Evolutionary conservation across 2,329 filamentous ascomycete genomes (phyloP).

Genomic region (Fusarium denticulatum): DNA sequence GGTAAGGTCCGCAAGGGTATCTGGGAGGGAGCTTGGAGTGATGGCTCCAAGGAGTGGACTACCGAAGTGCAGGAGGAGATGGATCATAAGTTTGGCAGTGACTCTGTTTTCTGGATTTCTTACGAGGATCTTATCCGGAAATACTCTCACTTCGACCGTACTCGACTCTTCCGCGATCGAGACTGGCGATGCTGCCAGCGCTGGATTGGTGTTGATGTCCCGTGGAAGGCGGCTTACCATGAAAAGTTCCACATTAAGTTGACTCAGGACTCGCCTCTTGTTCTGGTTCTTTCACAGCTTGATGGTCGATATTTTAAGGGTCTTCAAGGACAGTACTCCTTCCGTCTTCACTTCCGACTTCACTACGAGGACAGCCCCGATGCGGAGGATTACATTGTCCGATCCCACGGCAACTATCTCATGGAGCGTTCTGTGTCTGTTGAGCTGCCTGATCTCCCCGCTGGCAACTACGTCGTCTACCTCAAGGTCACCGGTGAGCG

Average conservation of each 20-base stretch:
- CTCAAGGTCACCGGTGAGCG: conserved; percentile 65
- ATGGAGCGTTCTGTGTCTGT: conserved; percentile 69
- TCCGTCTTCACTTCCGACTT: conserved; percentile 61
- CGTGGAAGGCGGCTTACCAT: conserved; percentile 70
- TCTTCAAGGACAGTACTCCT: conserved; percentile 67
- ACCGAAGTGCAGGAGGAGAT: conserved; percentile 66
- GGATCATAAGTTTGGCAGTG: conserved; percentile 67
- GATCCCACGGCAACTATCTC: conserved; percentile 67
- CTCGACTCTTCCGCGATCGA: conserved; percentile 66
- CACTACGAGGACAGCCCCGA: conserved; percentile 59
- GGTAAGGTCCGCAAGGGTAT: conserved; percentile 66
- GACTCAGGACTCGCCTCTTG: conserved; percentile 64
- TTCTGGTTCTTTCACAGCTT: conserved; percentile 69
- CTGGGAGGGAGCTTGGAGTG: conserved; percentile 69
- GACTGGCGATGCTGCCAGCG: conserved; percentile 68
- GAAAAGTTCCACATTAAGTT: conserved; percentile 69
- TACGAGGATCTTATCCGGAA: conserved; percentile 71
- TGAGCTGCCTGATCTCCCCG: conserved; percentile 63
- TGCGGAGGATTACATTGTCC: conserved; percentile 68
- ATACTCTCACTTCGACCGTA: conserved; percentile 70
- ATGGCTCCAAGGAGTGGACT: conserved; percentile 71
- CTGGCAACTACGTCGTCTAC: conserved; percentile 67
- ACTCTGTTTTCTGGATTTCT: conserved; percentile 72
- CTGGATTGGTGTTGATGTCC: conserved; percentile 70
- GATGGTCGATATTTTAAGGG: conserved; percentile 71